A percentile compares a stretch with the other conserved stretches of the same genome.
Conservation (phyloP, 2,329 filamentous ascomycete genomes). For the Calycina marina region DNA sequence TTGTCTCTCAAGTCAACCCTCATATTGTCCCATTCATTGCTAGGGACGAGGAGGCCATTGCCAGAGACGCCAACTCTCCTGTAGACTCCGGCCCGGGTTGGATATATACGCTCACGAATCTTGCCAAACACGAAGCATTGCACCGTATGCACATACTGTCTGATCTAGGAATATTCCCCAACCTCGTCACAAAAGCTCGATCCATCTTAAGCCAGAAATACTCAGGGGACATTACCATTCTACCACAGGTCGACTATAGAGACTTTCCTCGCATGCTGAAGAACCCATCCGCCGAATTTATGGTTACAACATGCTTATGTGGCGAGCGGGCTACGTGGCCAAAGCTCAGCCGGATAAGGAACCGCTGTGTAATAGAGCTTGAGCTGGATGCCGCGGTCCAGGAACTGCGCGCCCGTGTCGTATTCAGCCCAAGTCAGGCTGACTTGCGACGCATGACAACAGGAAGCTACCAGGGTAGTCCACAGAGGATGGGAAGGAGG, state of each 20-base stretch:
- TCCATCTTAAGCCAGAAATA: constrained; percentile 84
- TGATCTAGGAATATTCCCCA: constrained; percentile 69
- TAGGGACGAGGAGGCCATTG: constrained; percentile 46
- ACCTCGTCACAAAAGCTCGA: constrained; percentile 59
- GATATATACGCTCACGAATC: constrained; percentile 50
- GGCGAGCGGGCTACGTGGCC: constrained; percentile 89
- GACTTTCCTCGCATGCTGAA: constrained; percentile 65
- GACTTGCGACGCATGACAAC: constrained; percentile 20
- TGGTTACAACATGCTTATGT: constrained; percentile 60
- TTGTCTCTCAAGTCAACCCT: constrained; percentile 92
- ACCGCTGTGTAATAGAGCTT: constrained; percentile 78
- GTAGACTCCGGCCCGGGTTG: constrained; percentile 28
- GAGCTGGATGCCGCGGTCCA: constrained; percentile 67
- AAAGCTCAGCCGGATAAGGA: constrained; percentile 69
- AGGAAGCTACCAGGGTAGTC: constrained; percentile 3
- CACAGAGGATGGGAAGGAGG: constrained; percentile 9
- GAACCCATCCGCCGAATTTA: constrained; percentile 78
- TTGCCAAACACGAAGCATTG: constrained; percentile 67
- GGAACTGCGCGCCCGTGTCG: constrained; percentile 46
- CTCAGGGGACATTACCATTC: constrained; percentile 87
- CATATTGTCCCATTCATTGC: constrained; percentile 79
- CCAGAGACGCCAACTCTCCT: constrained; percentile 24
- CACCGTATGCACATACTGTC: constrained; percentile 69
- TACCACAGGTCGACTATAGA: constrained; percentile 61
- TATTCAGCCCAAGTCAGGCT: constrained; percentile 22